Conservation (phyloP, 495 filamentous ascomycete genomes). For the Xylaria scruposa region DNA sequence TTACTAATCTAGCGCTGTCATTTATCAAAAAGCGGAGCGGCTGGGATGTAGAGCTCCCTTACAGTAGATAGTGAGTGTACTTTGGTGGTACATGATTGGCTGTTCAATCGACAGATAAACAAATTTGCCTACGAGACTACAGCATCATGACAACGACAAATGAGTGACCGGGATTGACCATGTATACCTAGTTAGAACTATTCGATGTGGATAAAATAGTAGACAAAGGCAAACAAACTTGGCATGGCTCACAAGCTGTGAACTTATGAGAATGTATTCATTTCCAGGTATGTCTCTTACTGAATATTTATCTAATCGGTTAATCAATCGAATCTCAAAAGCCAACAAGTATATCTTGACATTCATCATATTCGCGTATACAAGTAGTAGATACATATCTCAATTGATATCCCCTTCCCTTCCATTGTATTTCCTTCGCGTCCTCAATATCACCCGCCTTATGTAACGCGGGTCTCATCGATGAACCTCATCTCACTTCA, state of each 20-base stretch:
- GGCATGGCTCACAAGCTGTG: too few relatives aligned
- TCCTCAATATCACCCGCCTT: neutral
- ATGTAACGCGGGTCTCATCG: neutral
- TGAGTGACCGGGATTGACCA: too few relatives aligned
- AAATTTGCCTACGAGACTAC: too few relatives aligned
- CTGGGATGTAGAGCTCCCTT: neutral
- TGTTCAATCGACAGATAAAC: neutral
- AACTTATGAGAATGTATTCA: neutral
- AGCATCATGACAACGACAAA: neutral
- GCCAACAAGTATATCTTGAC: neutral
- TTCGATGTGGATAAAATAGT: neutral
- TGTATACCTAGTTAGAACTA: neutral
- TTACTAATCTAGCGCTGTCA: neutral
- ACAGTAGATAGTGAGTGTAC: too few relatives aligned
- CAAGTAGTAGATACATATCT: neutral
- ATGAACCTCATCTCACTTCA: neutral
- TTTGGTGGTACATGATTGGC: neutral
- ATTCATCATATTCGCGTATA: slow-evolving; percentile 16
- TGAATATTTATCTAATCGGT: neutral
- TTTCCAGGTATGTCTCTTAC: neutral
- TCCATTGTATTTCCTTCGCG: neutral
- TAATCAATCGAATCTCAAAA: neutral
- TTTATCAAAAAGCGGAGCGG: neutral
- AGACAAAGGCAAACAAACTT: neutral
- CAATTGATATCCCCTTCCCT: neutral